A percentile compares a stretch with the other conserved stretches of the same genome.
Evolutionary conservation across 2,329 filamentous ascomycete genomes (phyloP).

Genomic region (Nemania diffusa): DNA sequence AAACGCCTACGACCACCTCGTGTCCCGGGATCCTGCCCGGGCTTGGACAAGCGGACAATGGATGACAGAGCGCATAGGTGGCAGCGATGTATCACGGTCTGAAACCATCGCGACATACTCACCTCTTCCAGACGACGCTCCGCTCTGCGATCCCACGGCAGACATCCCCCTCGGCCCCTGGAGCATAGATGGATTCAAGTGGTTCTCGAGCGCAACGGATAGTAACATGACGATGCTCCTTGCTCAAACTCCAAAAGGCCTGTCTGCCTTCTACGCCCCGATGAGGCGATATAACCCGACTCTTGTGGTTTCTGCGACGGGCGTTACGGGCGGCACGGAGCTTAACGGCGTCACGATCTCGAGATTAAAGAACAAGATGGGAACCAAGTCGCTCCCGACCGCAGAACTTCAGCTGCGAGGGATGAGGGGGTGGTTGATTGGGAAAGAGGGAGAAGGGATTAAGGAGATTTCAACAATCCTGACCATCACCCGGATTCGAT

Average conservation of each 20-base stretch:
- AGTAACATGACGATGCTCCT: constrained; percentile 67
- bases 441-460: constrained; percentile 66
- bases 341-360: constrained; percentile 68
- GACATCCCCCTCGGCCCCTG: constrained; percentile 49
- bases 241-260: constrained; percentile 59
- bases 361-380: constrained; percentile 71
- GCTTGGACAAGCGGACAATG: constrained; percentile 71
- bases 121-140: constrained; percentile 28
- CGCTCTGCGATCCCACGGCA: constrained; percentile 30
- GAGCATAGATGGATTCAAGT: constrained; percentile 69
- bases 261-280: constrained; percentile 67
- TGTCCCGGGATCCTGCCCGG: constrained; percentile 53
- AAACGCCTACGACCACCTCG: constrained; percentile 57
- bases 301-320: constrained; percentile 22
- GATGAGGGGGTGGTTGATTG: constrained; percentile 65
- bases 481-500: constrained; percentile 65
- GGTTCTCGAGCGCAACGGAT: constrained; percentile 72
- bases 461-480: constrained; percentile 69
- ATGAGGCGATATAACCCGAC: constrained; percentile 48
- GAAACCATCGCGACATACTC: constrained; percentile 61
- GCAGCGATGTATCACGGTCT: constrained; percentile 66
- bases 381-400: constrained; percentile 69
- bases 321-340: constrained; percentile 46
- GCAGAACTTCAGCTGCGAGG: constrained; percentile 67
- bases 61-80: constrained; percentile 70